Conservation (phyloP, 2,329 filamentous ascomycete genomes). For the Trichoderma atroviride region DNA sequence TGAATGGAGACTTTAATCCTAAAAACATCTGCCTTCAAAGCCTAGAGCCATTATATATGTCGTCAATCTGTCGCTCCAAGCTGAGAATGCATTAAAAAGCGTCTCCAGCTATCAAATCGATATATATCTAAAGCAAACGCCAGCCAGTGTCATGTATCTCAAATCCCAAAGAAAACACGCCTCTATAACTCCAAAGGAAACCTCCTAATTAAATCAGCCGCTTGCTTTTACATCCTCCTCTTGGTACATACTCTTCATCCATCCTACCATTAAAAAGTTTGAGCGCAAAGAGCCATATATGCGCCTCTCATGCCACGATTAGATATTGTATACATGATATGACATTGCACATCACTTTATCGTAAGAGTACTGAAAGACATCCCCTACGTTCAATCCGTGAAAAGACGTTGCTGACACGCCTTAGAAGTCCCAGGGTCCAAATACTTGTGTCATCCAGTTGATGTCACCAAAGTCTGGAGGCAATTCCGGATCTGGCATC, state of each 20-base stretch:
- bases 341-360: background rate
- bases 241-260: background rate
- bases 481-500: conserved; percentile 30
- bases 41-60: conserved; percentile 3
- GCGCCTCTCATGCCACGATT: background rate
- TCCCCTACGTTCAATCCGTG: background rate
- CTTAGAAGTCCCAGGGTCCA: conserved; percentile 42
- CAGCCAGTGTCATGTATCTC: background rate
- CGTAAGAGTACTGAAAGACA: background rate
- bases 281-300: background rate
- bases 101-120: background rate
- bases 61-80: background rate
- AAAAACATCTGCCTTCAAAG: background rate
- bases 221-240: background rate
- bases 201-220: background rate
- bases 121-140: background rate
- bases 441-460: conserved; percentile 45
- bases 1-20: background rate
- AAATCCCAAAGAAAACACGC: background rate
- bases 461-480: conserved; percentile 40
- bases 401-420: background rate
- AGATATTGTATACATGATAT: background rate
- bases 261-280: background rate
- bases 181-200: background rate
- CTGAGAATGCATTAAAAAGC: background rate